Evolutionary conservation across 2,329 filamentous ascomycete genomes (phyloP).

Genomic region (Penicillium sp.): DNA sequence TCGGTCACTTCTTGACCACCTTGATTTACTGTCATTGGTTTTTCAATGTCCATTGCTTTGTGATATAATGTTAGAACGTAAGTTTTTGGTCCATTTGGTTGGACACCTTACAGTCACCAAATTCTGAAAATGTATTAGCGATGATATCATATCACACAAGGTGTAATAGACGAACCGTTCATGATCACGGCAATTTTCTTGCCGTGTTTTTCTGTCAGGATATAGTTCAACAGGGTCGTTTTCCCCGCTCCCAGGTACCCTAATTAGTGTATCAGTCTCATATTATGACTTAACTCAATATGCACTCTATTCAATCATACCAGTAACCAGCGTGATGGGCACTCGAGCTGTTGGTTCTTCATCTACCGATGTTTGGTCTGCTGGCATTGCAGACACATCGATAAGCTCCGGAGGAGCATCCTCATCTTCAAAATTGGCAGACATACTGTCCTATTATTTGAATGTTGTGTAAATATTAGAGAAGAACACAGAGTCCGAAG

Average conservation of each 20-base stretch:
- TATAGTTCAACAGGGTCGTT: slow-evolving; percentile 93
- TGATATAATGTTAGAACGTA: slow-evolving; percentile 2
- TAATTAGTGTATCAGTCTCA: slow-evolving; percentile 37
- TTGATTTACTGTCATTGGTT: slow-evolving; percentile 86
- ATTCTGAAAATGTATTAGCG: slow-evolving; percentile 56
- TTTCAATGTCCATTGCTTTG: slow-evolving; percentile 87
- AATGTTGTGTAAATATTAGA: neutral
- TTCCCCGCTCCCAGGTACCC: slow-evolving; percentile 95
- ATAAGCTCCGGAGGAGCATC: slow-evolving; percentile 48
- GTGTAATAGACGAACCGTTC: slow-evolving; percentile 62
- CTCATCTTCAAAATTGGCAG: slow-evolving; percentile 40
- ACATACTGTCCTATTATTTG: slow-evolving; percentile 14
- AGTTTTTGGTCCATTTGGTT: neutral
- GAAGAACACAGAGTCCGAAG: neutral
- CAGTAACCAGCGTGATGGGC: slow-evolving; percentile 53
- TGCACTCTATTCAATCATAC: slow-evolving; percentile 29
- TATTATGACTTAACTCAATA: neutral
- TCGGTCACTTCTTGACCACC: slow-evolving; percentile 81
- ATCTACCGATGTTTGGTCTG: slow-evolving; percentile 23
- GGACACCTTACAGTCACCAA: slow-evolving; percentile 68
- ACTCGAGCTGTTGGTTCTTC: slow-evolving; percentile 41
- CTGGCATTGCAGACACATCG: slow-evolving; percentile 36
- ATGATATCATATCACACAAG: neutral
- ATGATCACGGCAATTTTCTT: slow-evolving; percentile 98
- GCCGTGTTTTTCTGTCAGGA: slow-evolving; percentile 89